Evolutionary conservation across 78 protist species (phyloP).

Genomic region (Dictyostelium citrinum): DNA sequence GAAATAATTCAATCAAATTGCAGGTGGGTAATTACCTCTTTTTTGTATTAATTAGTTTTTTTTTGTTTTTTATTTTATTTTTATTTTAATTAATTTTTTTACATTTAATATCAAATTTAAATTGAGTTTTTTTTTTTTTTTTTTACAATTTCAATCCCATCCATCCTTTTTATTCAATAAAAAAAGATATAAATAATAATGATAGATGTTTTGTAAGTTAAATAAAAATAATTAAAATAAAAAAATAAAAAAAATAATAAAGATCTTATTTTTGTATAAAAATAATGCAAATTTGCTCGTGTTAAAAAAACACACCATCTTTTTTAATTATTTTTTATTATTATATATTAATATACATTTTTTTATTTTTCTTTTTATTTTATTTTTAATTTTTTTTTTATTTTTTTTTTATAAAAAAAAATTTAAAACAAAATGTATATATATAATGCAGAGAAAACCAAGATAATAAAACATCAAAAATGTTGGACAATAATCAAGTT

Average conservation of each 20-base stretch:
- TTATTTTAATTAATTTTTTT: neutral
- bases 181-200: neutral
- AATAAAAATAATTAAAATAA: too few species aligned
- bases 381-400: neutral
- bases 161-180: neutral
- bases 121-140: neutral
- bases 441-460: neutral
- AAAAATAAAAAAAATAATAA: too few species aligned
- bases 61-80: neutral
- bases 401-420: neutral
- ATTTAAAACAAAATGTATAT: neutral
- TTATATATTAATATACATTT: neutral
- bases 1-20: neutral
- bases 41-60: neutral
- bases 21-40: neutral
- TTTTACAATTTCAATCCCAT: too few species aligned
- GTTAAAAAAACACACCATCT: neutral
- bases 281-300: too few species aligned
- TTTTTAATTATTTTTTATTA: neutral
- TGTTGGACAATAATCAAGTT: neutral
- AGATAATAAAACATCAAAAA: neutral
- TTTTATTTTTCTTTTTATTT: neutral
- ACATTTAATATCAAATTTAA: too few species aligned
- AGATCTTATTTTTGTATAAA: too few species aligned
- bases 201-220: neutral